These are phyloP conservation scores for Dichotomopilus funicola DNA, from an alignment of 2,329 filamentous ascomycete genomes.

Conservation along the genomic window DNA sequence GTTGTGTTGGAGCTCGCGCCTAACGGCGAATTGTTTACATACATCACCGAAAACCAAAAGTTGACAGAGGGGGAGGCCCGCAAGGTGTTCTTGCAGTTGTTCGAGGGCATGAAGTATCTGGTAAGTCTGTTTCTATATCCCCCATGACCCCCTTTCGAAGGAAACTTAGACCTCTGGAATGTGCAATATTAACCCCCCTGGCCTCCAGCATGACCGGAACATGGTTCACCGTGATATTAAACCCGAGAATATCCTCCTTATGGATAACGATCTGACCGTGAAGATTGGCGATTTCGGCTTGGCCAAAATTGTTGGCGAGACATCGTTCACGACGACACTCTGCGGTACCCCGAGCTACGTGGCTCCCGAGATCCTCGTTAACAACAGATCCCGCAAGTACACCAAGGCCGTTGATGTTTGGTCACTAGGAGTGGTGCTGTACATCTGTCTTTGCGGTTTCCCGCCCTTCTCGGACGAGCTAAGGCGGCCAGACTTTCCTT, in stretches of 20 bases:
- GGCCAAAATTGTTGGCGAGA: slow-evolving; percentile 96
- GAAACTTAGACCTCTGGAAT: neutral
- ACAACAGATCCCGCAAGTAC: slow-evolving; percentile 75
- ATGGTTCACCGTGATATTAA: slow-evolving; percentile 98
- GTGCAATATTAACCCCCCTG: slow-evolving; percentile 24
- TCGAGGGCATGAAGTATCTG: slow-evolving; percentile 90
- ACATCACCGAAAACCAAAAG: slow-evolving; percentile 86
- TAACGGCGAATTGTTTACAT: slow-evolving; percentile 93
- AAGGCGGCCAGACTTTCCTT: slow-evolving; percentile 73
- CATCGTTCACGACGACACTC: slow-evolving; percentile 93
- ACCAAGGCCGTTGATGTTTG: slow-evolving; percentile 93
- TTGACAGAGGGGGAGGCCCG: slow-evolving; percentile 77
- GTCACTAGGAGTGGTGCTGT: slow-evolving; percentile 95
- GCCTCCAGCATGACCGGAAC: slow-evolving; percentile 77
- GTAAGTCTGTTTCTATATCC: slow-evolving; percentile 45
- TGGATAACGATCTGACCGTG: slow-evolving; percentile 75
- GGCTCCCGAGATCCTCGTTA: slow-evolving; percentile 87
- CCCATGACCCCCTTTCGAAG: no score
- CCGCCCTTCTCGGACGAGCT: slow-evolving; percentile 96
- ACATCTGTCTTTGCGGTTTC: slow-evolving; percentile 95
- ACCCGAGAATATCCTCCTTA: slow-evolving; percentile 88
- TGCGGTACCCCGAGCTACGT: slow-evolving; percentile 98
- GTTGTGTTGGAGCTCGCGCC: slow-evolving; percentile 83
- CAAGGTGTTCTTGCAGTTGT: slow-evolving; percentile 83
- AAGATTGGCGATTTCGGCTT: slow-evolving; percentile 96